Evolutionary conservation across 176 grass and related monocot species (phyloP).

Genomic region (Microstegium vimineum): DNA sequence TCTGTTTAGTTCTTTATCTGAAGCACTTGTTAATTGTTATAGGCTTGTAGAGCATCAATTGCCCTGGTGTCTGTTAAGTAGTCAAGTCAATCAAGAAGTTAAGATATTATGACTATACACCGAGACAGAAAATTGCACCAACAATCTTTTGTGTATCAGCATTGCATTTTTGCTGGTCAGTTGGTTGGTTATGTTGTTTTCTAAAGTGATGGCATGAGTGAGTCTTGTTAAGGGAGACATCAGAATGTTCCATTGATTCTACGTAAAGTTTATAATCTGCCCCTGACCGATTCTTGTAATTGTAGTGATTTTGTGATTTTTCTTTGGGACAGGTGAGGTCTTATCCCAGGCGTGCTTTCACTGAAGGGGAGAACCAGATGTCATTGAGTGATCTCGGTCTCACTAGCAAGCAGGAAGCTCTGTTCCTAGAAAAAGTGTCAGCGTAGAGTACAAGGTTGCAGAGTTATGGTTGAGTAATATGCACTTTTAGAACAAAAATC

Average conservation of each 20-base stretch:
- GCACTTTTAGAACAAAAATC: background rate
- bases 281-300: background rate
- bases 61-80: background rate
- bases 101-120: background rate
- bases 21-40: background rate
- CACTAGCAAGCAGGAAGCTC: slow-evolving; percentile 81
- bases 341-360: slow-evolving; percentile 76
- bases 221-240: background rate
- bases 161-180: background rate
- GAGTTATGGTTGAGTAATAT: background rate
- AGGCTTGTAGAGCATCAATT: background rate
- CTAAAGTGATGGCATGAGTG: background rate
- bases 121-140: background rate
- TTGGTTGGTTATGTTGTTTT: background rate
- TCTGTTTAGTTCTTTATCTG: background rate
- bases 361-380: slow-evolving; percentile 53
- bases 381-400: slow-evolving; percentile 75
- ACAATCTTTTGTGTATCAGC: background rate
- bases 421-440: slow-evolving; percentile 86
- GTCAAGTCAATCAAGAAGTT: background rate
- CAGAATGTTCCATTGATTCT: background rate
- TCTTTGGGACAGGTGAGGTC: slow-evolving; percentile 62
- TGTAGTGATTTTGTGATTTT: background rate
- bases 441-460: slow-evolving; percentile 8
- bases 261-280: background rate